Conservation (phyloP, 768 basidiomycete species). For the Boletus barrowsii region DNA sequence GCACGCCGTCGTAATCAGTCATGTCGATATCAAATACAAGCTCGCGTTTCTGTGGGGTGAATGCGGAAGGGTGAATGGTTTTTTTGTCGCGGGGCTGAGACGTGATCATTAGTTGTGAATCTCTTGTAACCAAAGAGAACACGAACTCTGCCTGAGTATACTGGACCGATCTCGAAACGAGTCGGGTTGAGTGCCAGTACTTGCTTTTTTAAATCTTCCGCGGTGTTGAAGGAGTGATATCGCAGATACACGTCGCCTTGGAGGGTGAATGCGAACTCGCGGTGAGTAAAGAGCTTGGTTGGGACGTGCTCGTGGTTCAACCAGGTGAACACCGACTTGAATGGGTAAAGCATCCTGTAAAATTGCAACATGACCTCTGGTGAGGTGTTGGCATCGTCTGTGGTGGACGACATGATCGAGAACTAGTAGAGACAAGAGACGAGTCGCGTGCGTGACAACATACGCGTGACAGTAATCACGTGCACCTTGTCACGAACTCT, state of each 20-base stretch:
- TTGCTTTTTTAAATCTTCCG: constrained; percentile 90
- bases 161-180: constrained; percentile 95
- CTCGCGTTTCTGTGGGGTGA: constrained; percentile 79
- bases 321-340: constrained; percentile 92
- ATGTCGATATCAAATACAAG: constrained; percentile 99
- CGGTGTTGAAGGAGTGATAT: constrained; percentile 84
- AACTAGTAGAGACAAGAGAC: background rate
- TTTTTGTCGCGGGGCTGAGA: constrained; percentile 85
- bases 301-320: constrained; percentile 87
- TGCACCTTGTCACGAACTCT: background rate
- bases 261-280: constrained; percentile 95
- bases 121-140: background rate
- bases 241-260: constrained; percentile 89
- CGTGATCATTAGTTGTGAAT: background rate
- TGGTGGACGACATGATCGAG: constrained; percentile 9
- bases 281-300: constrained; percentile 80
- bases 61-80: constrained; percentile 62
- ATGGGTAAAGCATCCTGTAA: constrained; percentile 91
- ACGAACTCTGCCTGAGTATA: constrained; percentile 83
- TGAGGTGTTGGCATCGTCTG: constrained; percentile 32
- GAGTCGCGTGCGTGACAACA: constrained; percentile 12
- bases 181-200: constrained; percentile 81
- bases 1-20: constrained; percentile 96
- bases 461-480: constrained; percentile 21
- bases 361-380: constrained; percentile 73